Base-by-base conservation (phyloP, 768 basidiomycete species). In the Trametes cubensis region DNA sequence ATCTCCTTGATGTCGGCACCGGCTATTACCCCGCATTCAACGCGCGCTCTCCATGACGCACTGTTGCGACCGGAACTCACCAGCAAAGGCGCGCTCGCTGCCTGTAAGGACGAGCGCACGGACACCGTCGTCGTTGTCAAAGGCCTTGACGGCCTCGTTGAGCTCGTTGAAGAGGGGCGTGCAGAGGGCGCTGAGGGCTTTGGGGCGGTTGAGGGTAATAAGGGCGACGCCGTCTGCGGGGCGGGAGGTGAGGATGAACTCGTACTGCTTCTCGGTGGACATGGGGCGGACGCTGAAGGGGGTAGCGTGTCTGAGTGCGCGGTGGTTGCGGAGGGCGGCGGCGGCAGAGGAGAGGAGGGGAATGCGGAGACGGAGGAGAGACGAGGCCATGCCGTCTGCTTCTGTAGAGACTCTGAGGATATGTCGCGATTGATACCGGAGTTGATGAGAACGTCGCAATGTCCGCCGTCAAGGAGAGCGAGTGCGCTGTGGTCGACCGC, bases 1-100 rank as follows among this genome's bases (percentile, higher is more conserved):
- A 98, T 98, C 77, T 98, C 95, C 78, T 97, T 98, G 77, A 99
- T 98, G 76, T 99, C 96, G 21, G 96, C 96, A 3, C 96, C 95
- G 69, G 95, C 95, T 94, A 28, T 28, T 15, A 66, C 41, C 41
- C 23, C 67, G 25, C 63, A 38, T 55, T 26, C 56, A 48, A 23
- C 45, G 15, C 6, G 8, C 8, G 55, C 21, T 47, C 28, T 14
- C 23, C 3, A 47, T 20, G 10, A 26, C 25, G 15, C 26, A 26
- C 11, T 28, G 15, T 14, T 10, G 25, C 25, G n/a, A n/a, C 34
- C 11, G 10, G 14, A 28, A 76, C 88, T 62, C 69, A 89, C 94
- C 94, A 60, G 96, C 96, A 73, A 99, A 99, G 3, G 94, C 95
- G 74, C 82, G 89, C 64, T 92, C 92, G 26, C 90, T 92, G 2